A percentile compares a stretch with the other conserved stretches of the same genome.
Conservation (phyloP, 805 yeast genomes). For the Candida boleticola region DNA sequence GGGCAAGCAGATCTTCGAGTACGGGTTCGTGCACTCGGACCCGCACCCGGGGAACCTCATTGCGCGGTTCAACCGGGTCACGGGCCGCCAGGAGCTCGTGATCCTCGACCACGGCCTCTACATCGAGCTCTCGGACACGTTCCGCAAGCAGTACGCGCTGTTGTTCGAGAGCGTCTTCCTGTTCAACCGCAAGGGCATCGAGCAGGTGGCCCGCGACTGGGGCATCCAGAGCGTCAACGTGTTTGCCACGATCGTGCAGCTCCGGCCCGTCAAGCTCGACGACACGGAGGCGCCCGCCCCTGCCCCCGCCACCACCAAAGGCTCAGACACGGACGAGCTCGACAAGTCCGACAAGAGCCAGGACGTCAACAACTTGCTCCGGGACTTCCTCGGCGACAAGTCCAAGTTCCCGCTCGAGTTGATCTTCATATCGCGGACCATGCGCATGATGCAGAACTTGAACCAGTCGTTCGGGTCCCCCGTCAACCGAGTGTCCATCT, state of each 20-base stretch:
- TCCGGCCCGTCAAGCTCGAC: conserved; percentile 43
- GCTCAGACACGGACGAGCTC: conserved; percentile 11
- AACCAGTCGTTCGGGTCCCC: conserved; percentile 69
- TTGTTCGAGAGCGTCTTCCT: conserved; percentile 65
- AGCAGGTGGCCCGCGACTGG: conserved; percentile 55
- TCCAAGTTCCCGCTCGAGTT: conserved; percentile 65
- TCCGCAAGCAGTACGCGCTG: conserved; percentile 54
- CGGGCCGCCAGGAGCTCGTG: conserved; percentile 53
- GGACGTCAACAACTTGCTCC: conserved; percentile 46
- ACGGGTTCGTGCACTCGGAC: conserved; percentile 72
- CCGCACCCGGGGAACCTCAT: conserved; percentile 82
- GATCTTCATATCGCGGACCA: conserved; percentile 63
- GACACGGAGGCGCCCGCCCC: no score
- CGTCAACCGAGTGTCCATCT: conserved; percentile 64
- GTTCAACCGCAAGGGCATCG: conserved; percentile 47
- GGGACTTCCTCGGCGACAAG: conserved; percentile 57
- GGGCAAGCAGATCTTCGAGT: conserved; percentile 58
- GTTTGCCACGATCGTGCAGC: conserved; percentile 54
- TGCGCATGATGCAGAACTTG: conserved; percentile 72
- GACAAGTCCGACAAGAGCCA: conserved; percentile 37
- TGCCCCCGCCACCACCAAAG: no score
- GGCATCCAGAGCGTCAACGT: conserved; percentile 67
- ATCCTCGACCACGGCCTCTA: conserved; percentile 76
- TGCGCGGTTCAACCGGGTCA: conserved; percentile 36
- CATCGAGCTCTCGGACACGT: conserved; percentile 48